Evolutionary conservation across 371 early-diverging fungal species (phyloP), one percentile per base, ranked within the genome.

Genomic region (Zychaea mexicana): DNA sequence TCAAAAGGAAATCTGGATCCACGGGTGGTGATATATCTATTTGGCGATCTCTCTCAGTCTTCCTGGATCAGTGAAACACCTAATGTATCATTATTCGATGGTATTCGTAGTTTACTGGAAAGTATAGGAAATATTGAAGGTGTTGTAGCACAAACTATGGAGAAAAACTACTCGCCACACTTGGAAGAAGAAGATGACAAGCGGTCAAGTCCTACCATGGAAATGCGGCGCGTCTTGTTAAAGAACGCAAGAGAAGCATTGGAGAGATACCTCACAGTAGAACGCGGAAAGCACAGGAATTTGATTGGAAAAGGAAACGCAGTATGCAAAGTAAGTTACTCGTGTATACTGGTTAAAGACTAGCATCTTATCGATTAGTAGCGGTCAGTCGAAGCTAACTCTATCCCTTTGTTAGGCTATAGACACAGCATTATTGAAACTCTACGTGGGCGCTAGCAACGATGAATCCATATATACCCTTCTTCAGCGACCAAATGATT

Each of bases 1-100:
- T 72, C 85, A 21, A 85, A 87, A 69, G 92, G 92, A 2, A 73
- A 82, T 17, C 61, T 90, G 15, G 89, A 91, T 69, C 93, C 93
- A 9, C 70, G 82, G 1, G 67, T 84, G 1, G 65, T 90, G 0
- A 78, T 92, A 15, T 61, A 71, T 10, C 66, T 90, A 56, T 90
- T 91, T 74, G 84, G 84, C 6, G 86, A 85, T 10, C 66, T 87
- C 21, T 52, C 73, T 17, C 80, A 77, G 36, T 52, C 69, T 0
- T 52, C 61, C 46, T 70, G 76, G 61, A 45, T 73, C 12, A 31
- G 61, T 15, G 72, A 70, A 46, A 32, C 42, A 26, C 73, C 77
- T 0, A 65, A 60, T 4, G 64, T 80, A 2, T 26, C 77, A 0
- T 26, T 88, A 7, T 85, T 81, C 67, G 77, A 85, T 27, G 87